Evolutionary conservation across 2,329 filamentous ascomycete genomes (phyloP), one percentile per base, ranked within the genome.

Genomic region (Sporothrix inflata): DNA sequence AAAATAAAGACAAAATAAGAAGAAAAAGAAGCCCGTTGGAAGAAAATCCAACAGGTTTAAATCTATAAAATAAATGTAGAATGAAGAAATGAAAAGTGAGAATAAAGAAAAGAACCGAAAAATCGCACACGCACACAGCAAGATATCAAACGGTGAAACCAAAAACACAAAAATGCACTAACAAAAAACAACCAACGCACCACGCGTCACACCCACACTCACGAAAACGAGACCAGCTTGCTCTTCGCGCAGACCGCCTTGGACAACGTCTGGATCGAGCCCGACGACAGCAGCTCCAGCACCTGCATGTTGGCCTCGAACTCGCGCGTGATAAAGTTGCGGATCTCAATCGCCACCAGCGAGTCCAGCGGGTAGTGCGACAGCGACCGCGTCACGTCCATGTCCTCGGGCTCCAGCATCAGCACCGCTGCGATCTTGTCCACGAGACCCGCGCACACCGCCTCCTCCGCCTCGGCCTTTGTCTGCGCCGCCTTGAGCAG

Each of bases 251-350:
- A 74, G 19, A 75, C 73, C 7, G 73, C 72, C 74, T 74, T 75
- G 45, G 74, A 61, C 68, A 75, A 65, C 24, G 73, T 72, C 70
- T 74, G 68, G 60, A 2, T 84, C 38, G 81, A 83, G 2, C 85
- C 85, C 74, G 84, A 85, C 8, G 83, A 85, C 57, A 88, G 78
- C 73, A 89, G 77, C 76, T 89, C 86, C 71, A 88, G 78, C 0
- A 88, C 85, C 77, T 88, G 85, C 76, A 88, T 77, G 72, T 84
- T 85, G 16, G 83, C 81, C 77, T 85, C 80, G 73, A 85, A 82
- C 77, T 85, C 84, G 72, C 84, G 82, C 16, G 83, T 83, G 69
- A 86, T 84, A 79, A 83, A 86, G 78, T 85, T 86, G 24, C 85
- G 83, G 70, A 86, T 80, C 78, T 85, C 84, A 65, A 85, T 84